Conservation (phyloP, 2,329 filamentous ascomycete genomes). For the Saccharata proteae region DNA sequence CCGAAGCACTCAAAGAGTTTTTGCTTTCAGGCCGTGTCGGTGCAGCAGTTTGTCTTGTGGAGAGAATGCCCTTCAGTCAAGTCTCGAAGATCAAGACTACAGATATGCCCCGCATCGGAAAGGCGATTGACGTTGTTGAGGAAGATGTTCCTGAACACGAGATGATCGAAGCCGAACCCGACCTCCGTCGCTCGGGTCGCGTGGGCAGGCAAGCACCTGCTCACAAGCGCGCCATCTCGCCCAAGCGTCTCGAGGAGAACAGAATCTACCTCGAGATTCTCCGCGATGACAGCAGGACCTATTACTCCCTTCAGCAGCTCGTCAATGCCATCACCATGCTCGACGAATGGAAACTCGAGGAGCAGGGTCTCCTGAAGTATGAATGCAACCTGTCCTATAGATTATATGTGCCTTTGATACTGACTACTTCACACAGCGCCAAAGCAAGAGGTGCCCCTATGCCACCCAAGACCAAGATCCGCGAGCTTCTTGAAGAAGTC, state of each 20-base stretch:
- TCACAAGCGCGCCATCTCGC: conserved; percentile 1
- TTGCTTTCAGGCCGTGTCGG: conserved; percentile 43
- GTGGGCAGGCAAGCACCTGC: conserved; percentile 1
- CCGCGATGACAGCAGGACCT: conserved; percentile 17
- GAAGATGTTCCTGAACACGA: conserved; percentile 3
- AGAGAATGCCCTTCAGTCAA: conserved; percentile 38
- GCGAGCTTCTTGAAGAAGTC: conserved; percentile 28
- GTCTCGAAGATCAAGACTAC: conserved; percentile 29
- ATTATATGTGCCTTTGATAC: too few species aligned
- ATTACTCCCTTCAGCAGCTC: conserved; percentile 32
- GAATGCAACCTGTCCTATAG: too few species aligned
- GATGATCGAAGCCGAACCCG: background rate
- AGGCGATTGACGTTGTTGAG: conserved; percentile 21
- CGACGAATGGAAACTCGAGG: conserved; percentile 29
- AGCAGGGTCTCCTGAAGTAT: conserved; percentile 25
- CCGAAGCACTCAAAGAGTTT: conserved; percentile 69
- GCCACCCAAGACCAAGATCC: conserved; percentile 20
- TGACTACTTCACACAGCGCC: conserved; percentile 2
- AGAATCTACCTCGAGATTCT: conserved; percentile 11
- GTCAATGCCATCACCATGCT: conserved; percentile 31
- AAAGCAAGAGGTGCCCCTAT: conserved; percentile 9
- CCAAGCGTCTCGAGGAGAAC: conserved; percentile 12
- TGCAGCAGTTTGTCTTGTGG: conserved; percentile 43
- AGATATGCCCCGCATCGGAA: conserved; percentile 23
- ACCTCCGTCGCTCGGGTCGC: conserved; percentile 4